Conservation (phyloP, 805 yeast genomes). For the Schwanniomyces sp. region DNA sequence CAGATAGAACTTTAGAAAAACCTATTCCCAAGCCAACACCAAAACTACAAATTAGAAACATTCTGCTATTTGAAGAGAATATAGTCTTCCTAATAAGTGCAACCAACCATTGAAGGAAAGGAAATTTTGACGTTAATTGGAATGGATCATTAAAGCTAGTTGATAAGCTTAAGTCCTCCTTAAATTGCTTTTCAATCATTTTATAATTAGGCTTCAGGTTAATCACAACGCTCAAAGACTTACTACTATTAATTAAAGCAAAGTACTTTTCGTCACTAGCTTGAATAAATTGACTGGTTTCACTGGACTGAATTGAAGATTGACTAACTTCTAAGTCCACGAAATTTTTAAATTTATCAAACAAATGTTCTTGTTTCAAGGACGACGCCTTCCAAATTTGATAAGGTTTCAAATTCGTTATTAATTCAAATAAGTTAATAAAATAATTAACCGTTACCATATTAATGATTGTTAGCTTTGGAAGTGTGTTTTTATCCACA, state of each 20-base stretch:
- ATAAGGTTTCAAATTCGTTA: slow-evolving; percentile 29
- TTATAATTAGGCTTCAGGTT: slow-evolving; percentile 26
- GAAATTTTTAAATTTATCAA: slow-evolving; percentile 24
- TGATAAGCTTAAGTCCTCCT: slow-evolving; percentile 26
- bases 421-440: slow-evolving; percentile 36
- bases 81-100: slow-evolving; percentile 11
- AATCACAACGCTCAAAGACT: slow-evolving; percentile 13
- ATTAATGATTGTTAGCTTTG: slow-evolving; percentile 36
- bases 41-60: slow-evolving; percentile 32
- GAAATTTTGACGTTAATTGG: slow-evolving; percentile 24
- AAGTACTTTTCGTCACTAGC: neutral
- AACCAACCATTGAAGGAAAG: slow-evolving; percentile 15
- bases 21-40: slow-evolving; percentile 40
- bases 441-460: slow-evolving; percentile 41
- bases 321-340: slow-evolving; percentile 21
- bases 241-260: slow-evolving; percentile 2
- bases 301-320: neutral
- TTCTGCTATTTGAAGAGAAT: slow-evolving; percentile 7
- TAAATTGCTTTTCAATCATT: slow-evolving; percentile 24
- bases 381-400: slow-evolving; percentile 42
- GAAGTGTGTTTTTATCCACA: slow-evolving; percentile 11
- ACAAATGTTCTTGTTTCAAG: slow-evolving; percentile 21
- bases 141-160: slow-evolving; percentile 30
- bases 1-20: slow-evolving; percentile 23
- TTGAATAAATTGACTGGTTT: neutral